Conservation (phyloP, 495 filamentous ascomycete species). For the Podospora appendiculata region DNA sequence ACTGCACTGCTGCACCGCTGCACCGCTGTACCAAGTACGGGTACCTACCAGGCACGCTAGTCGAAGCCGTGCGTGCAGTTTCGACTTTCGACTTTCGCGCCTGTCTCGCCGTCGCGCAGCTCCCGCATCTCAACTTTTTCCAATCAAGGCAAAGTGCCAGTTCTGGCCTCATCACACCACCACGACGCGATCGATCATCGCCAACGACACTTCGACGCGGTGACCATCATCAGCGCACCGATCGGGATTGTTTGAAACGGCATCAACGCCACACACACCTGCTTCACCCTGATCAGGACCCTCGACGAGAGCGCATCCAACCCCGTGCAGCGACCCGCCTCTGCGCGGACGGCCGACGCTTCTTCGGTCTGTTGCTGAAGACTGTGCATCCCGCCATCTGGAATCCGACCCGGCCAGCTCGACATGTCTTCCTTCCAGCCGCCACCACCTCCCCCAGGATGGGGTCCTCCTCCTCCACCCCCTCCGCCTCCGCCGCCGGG, state of each 20-base stretch:
- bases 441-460: slow-evolving; percentile 52
- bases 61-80: background rate
- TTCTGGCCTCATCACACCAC: slow-evolving; percentile 16
- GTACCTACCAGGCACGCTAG: too few species aligned
- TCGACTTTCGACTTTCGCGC: slow-evolving; percentile 9
- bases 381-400: background rate
- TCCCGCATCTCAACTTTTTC: slow-evolving; percentile 12
- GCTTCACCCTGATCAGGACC: background rate
- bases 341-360: slow-evolving; percentile 9
- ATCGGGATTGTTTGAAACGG: background rate
- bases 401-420: slow-evolving; percentile 5
- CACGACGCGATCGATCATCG: slow-evolving; percentile 10
- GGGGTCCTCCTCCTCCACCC: slow-evolving; percentile 41
- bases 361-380: background rate
- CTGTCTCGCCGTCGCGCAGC: slow-evolving; percentile 14
- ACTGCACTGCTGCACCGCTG: background rate
- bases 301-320: slow-evolving; percentile 7
- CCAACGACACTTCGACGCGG: slow-evolving; percentile 8
- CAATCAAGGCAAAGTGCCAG: slow-evolving; percentile 16
- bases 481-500: slow-evolving; percentile 75
- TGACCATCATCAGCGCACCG: background rate
- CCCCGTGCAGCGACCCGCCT: slow-evolving; percentile 2
- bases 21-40: too few species aligned
- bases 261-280: background rate
- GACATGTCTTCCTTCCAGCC: slow-evolving; percentile 67